A percentile compares a stretch with the other conserved stretches of the same genome.
phyloP scores from a whole-genome alignment of 2,329 filamentous ascomycete species.

The Epichloe glyceriae region DNA sequence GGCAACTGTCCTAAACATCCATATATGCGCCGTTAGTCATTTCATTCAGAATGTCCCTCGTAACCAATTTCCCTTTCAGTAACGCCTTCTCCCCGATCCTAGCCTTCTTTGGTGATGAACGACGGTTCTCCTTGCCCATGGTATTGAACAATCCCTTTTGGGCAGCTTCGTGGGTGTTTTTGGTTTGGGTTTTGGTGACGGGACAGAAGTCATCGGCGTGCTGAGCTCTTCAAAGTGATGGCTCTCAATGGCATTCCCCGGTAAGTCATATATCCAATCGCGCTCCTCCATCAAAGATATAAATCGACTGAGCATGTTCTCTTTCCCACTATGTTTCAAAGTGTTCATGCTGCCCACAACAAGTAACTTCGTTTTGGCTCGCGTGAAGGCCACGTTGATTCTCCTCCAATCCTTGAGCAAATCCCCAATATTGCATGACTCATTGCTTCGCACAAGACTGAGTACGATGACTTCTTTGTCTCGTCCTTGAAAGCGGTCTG shows the following conservation, averaged over 20 bases:
- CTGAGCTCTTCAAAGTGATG: slow-evolving; percentile 53
- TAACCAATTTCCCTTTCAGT: slow-evolving; percentile 52
- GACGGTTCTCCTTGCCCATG: slow-evolving; percentile 32
- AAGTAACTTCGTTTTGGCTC: slow-evolving; percentile 82
- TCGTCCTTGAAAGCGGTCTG: slow-evolving; percentile 90
- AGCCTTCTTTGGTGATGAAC: slow-evolving; percentile 37
- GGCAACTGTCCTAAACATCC: neutral
- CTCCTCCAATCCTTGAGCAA: slow-evolving; percentile 81
- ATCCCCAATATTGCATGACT: slow-evolving; percentile 72
- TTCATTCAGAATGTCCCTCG: slow-evolving; percentile 70
- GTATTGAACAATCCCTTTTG: slow-evolving; percentile 8
- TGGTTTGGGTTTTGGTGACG: slow-evolving; percentile 5
- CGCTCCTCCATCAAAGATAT: slow-evolving; percentile 63
- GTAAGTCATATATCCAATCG: slow-evolving; percentile 70
- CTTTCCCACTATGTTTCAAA: slow-evolving; percentile 55
- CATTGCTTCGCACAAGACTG: slow-evolving; percentile 77
- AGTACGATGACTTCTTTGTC: slow-evolving; percentile 91
- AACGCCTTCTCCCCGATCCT: slow-evolving; percentile 50
- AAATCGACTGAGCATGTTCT: slow-evolving; percentile 67
- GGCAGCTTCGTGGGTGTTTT: slow-evolving; percentile 18
- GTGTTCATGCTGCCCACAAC: slow-evolving; percentile 76
- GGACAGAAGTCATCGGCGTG: slow-evolving; percentile 27
- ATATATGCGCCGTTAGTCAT: slow-evolving; percentile 33
- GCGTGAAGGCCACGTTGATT: slow-evolving; percentile 91
- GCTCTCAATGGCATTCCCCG: slow-evolving; percentile 45